A percentile compares a stretch with the other conserved stretches of the same genome.
Conservation (phyloP, 2,329 filamentous ascomycete species). For the Colletotrichum filicis region DNA sequence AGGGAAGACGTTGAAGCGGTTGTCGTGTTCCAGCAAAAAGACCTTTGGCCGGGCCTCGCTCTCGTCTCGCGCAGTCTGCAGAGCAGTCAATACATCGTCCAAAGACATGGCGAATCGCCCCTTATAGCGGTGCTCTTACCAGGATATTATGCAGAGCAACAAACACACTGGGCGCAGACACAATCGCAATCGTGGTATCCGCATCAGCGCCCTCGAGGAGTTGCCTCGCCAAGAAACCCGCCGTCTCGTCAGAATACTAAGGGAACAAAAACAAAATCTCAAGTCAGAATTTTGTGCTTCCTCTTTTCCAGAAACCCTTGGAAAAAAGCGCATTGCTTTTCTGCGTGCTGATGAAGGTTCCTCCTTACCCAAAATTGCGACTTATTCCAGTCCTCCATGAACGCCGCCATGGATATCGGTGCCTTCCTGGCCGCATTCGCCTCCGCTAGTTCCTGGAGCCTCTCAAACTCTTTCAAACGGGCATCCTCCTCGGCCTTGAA, state of each 20-base stretch:
- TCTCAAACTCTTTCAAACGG: constrained; percentile 73
- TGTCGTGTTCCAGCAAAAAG: constrained; percentile 78
- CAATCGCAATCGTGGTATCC: constrained; percentile 71
- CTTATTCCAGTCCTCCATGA: constrained; percentile 85
- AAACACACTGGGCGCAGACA: constrained; percentile 83
- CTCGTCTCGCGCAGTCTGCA: constrained; percentile 32
- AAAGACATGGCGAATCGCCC: not conserved
- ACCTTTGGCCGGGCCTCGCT: constrained; percentile 63
- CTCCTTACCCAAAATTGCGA: constrained; percentile 81
- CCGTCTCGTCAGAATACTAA: constrained; percentile 79
- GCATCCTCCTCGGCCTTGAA: constrained; percentile 81
- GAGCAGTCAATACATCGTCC: not conserved
- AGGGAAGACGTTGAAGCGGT: constrained; percentile 77
- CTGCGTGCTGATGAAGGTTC: too few species aligned
- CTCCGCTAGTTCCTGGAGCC: constrained; percentile 72
- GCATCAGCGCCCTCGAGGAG: constrained; percentile 70
- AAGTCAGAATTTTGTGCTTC: too few species aligned
- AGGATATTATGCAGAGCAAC: constrained; percentile 79
- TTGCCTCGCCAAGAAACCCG: constrained; percentile 69
- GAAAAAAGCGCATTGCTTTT: too few species aligned
- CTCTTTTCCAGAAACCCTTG: too few species aligned
- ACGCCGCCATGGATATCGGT: constrained; percentile 69
- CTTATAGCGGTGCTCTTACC: constrained; percentile 47
- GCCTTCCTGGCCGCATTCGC: constrained; percentile 43
- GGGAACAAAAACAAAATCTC: too few species aligned